These are phyloP conservation scores for Populus tomentosa DNA, from an alignment of 441 rosid species.

Conservation along the genomic window DNA sequence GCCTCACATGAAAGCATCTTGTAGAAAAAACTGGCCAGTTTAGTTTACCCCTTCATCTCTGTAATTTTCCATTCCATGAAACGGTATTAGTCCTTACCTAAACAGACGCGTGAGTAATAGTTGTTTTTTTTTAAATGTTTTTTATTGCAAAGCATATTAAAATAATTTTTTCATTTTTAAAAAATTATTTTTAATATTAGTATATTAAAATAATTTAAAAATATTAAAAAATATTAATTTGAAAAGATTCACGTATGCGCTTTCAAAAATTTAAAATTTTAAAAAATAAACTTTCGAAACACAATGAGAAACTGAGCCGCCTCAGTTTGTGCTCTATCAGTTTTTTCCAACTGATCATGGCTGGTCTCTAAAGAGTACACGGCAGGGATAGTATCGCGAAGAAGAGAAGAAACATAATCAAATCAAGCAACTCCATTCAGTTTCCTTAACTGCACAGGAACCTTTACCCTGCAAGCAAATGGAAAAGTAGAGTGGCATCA, in stretches of 20 bases:
- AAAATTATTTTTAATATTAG: no score
- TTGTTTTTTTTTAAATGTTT: no score
- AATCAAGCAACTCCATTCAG: neutral
- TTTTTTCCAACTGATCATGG: neutral
- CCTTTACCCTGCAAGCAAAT: constrained; percentile 8
- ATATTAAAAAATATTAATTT: no score
- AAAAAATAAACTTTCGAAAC: no score
- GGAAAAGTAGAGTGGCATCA: neutral
- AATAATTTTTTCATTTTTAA: no score
- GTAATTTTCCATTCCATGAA: neutral
- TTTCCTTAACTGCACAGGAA: neutral
- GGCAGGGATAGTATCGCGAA: neutral
- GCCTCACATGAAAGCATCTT: neutral
- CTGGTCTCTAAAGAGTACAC: neutral
- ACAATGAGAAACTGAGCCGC: neutral
- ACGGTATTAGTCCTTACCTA: no score
- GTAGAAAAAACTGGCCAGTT: neutral
- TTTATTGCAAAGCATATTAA: no score
- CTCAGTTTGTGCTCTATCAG: neutral
- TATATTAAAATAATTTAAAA: no score
- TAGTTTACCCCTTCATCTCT: no score
- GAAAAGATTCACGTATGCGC: no score
- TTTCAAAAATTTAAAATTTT: no score
- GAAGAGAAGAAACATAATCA: neutral
- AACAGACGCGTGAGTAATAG: no score